Base-by-base conservation (phyloP, 345 rosid genomes). In the Gynandropsis gynandra region DNA sequence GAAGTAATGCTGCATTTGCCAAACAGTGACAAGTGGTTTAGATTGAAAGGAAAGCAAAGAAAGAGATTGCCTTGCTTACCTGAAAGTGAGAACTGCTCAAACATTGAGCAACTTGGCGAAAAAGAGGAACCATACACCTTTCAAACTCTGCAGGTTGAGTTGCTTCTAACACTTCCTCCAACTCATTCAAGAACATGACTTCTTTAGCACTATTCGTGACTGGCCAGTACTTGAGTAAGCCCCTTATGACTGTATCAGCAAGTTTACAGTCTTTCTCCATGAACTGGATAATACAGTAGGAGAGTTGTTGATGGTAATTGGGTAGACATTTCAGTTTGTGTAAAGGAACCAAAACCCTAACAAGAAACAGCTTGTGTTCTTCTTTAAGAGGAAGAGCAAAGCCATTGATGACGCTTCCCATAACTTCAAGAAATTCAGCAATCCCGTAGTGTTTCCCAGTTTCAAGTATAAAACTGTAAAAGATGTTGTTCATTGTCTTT, bases 381-480 rank as follows among this genome's bases (percentile, higher is more conserved):
- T 79, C 90, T 74, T 82, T 82, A 50, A 82, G 52, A 38, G 90
- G 86, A 69, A 82, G 51, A 41, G 90, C 82, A 68, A 82, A 82
- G 47, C 90, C 90, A 68, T 82, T 82, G 42, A 82, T 74, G 24
- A 82, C 75, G 40, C 90, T 82, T 49, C 90, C 90, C 44, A 82
- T 65, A 59, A 82, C 73, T 67, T 80, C 90, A 42, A 82, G 62
- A 64, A 82, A 44, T 38, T 82, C 90, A 35, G 83, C 78, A 63
- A 82, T 74, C 13, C 90, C 90, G 68, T 80, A 77, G 42, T 80
- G 81, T 65, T 74, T 80, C 69, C 77, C 83, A 0, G 83, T 69
- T 76, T 82, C 90, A 59, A 73, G 75, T 52, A 82, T 56, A 67
- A 82, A 77, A 19, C 34, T 65, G 54, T 56, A 82, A 61, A 82